A percentile compares a stretch with the other conserved stretches of the same genome.
Evolutionary conservation across 192 early-diverging fungal species (phyloP).

Genomic region (Gorgonomyces haynaldii): DNA sequence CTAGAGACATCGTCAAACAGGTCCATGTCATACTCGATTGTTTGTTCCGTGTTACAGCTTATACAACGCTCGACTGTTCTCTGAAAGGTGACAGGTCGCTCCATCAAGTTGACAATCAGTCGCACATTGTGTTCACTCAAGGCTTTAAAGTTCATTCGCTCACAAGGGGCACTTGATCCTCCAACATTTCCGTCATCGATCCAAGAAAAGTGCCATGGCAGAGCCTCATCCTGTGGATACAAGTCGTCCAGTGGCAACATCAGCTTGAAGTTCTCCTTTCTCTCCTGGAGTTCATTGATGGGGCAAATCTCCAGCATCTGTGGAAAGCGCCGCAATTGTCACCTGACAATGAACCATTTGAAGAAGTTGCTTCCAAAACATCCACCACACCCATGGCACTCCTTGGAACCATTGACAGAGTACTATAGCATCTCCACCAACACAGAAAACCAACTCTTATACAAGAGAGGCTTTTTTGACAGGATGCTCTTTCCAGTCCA

Average conservation of each 20-base stretch:
- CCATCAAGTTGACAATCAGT: slow-evolving; percentile 38
- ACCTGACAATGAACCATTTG: neutral
- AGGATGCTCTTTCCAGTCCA: too few species aligned
- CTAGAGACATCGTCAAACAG: slow-evolving; percentile 25
- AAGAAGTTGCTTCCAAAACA: neutral
- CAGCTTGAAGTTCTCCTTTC: neutral
- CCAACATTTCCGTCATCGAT: slow-evolving; percentile 33
- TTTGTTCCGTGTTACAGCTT: slow-evolving; percentile 11
- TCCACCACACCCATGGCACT: neutral
- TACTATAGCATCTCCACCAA: too few species aligned
- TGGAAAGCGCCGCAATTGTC: neutral
- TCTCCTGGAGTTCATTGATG: neutral
- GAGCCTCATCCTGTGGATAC: slow-evolving; percentile 21
- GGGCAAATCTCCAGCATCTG: neutral
- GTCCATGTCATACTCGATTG: slow-evolving; percentile 18
- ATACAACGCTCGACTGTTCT: neutral
- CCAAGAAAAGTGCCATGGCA: slow-evolving; percentile 36
- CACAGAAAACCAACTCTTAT: too few species aligned
- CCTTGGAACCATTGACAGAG: too few species aligned
- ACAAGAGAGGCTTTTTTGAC: too few species aligned
- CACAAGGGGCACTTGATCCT: slow-evolving; percentile 26
- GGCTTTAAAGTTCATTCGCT: slow-evolving; percentile 26
- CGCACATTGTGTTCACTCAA: slow-evolving; percentile 19
- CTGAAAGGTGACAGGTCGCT: slow-evolving; percentile 19
- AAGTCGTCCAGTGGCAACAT: slow-evolving; percentile 7